Base-by-base conservation (phyloP, 768 basidiomycete species). In the Lactarius tabidus region DNA sequence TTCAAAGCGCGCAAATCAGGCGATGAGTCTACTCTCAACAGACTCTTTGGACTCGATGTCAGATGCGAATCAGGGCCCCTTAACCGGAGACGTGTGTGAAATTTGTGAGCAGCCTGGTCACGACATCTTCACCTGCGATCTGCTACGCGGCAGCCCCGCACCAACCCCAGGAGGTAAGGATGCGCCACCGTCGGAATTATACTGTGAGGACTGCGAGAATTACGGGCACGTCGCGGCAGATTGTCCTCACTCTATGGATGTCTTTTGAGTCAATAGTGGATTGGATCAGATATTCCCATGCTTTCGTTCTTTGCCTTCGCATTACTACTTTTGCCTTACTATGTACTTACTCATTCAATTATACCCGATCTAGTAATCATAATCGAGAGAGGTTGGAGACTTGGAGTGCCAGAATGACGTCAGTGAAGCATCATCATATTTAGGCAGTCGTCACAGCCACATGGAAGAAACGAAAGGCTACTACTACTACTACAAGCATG, bases 51-150 rank as follows among this genome's bases (percentile, higher is more conserved):
- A 62, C 18, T 59, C 63, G 33, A 57, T 53, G 61, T 62, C 63
- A 36, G 69, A 69, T 4, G 35, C 59, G 29, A 65, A 65, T 43
- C 68, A 67, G 35, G 48, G 52, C 26, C 26, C 53, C 45, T 10
- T 59, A 45, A 31, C 48, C n/a, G 77, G 79, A 63, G 77, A 79
- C 36, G 80, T 88, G 5, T 95, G 93, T 76, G 93, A 95, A 74
- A 89, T 94, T 53, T 95, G 93, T 77, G 91, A 93, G 74, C 81
- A 84, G 68, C 85, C 85, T 0, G 92, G 90, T 2, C 93, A 95
- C 72, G 92, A 94, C 71, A 88, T 94, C 56, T 92, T 93, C 75
- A 87, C 83, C 43, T 95, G 93, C 73, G 85, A 87, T 64, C 81
- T 91, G 57, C 79, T 93, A 65, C 60, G 65, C 12, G 85, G 84